phyloP scores from a whole-genome alignment of 768 basidiomycete species.

The Kwoniella sp. region DNA sequence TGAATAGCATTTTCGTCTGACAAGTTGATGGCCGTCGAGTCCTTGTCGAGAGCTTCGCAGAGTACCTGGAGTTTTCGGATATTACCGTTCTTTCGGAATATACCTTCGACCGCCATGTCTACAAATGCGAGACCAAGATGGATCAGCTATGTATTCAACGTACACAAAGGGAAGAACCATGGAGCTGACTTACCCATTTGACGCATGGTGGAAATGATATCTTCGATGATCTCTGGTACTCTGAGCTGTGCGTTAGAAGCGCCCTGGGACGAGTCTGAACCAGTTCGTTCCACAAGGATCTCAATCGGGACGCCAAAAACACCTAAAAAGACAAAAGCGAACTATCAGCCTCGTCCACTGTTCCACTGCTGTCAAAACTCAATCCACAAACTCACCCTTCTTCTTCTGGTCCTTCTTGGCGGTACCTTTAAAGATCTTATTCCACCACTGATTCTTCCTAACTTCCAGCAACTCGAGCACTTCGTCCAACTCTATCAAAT shows the following conservation, averaged over 20 bases:
- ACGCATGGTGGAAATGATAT: constrained; percentile 95
- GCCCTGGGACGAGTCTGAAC: constrained; percentile 90
- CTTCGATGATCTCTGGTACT: constrained; percentile 97
- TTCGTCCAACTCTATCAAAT: constrained; percentile 76
- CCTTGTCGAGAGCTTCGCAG: constrained; percentile 90
- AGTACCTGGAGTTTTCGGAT: constrained; percentile 89
- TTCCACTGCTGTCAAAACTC: neutral
- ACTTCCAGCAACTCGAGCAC: constrained; percentile 86
- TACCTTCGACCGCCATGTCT: constrained; percentile 99
- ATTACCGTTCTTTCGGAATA: constrained; percentile 97
- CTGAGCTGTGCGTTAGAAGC: constrained; percentile 76
- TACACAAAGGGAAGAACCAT: neutral
- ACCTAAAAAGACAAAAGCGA: constrained; percentile 60
- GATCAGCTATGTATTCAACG: constrained; percentile 10
- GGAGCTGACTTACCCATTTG: constrained; percentile 80
- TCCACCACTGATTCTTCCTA: constrained; percentile 95
- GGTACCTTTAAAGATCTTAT: constrained; percentile 82
- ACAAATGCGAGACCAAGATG: neutral
- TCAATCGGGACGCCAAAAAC: constrained; percentile 94
- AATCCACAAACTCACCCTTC: constrained; percentile 62
- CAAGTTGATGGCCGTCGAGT: constrained; percentile 85
- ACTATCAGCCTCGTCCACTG: constrained; percentile 3
- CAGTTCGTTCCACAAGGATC: constrained; percentile 86
- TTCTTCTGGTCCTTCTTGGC: constrained; percentile 77
- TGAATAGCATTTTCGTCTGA: constrained; percentile 95